Evolutionary conservation across 306 rosid genomes (phyloP).

Genomic region (Sicyos baderoa): DNA sequence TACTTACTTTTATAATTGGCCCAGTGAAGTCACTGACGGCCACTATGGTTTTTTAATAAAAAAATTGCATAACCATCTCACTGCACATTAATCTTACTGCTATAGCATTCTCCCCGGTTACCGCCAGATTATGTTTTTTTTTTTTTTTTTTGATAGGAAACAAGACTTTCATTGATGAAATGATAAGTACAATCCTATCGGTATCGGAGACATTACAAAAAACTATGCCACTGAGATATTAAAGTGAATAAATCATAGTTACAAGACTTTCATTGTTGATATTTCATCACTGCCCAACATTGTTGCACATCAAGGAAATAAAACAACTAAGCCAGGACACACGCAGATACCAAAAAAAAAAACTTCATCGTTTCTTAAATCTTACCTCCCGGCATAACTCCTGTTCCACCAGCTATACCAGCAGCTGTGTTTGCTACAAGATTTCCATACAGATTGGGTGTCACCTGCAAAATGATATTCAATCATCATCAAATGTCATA

Average conservation of each 20-base stretch:
- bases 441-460: constrained; percentile 95
- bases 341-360: too few species aligned
- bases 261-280: not conserved
- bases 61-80: not conserved
- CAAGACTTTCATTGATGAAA: too few species aligned
- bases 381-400: constrained; percentile 97
- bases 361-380: not conserved
- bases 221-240: too few species aligned
- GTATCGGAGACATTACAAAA: too few species aligned
- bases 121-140: not conserved
- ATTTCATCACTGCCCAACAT: not conserved
- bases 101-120: not conserved
- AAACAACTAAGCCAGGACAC: not conserved
- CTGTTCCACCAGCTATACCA: constrained; percentile 98
- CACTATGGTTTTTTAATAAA: too few species aligned
- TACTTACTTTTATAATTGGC: too few species aligned
- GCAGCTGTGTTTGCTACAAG: constrained; percentile 95
- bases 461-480: constrained; percentile 54
- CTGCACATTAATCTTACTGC: not conserved
- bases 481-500: constrained; percentile 15
- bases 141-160: not conserved
- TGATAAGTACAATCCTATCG: too few species aligned
- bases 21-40: too few species aligned
- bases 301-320: not conserved
- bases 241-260: too few species aligned